These are phyloP conservation scores for Rhododendron williamsianum DNA, from an alignment of 148 eudicot genomes.

Conservation along the genomic window DNA sequence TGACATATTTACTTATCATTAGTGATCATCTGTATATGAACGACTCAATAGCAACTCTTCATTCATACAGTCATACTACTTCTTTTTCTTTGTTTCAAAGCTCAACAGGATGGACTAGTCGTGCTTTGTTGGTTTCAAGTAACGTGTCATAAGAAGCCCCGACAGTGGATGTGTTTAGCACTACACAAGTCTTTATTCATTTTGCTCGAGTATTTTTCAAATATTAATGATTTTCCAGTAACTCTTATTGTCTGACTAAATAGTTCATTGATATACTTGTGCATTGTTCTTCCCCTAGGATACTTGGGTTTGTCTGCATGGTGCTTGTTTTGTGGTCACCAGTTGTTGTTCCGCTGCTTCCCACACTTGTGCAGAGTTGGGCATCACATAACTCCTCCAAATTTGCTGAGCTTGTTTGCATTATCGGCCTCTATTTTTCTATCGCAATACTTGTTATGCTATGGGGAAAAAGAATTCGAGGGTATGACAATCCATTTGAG, in stretches of 20 bases:
- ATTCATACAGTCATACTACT: not conserved
- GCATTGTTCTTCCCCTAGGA: conserved; percentile 34
- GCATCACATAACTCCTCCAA: conserved; percentile 48
- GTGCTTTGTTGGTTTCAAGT: not conserved
- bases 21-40: not conserved
- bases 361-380: conserved; percentile 71
- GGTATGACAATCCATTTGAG: conserved; percentile 69
- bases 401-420: conserved; percentile 64
- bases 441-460: conserved; percentile 51
- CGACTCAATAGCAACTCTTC: not conserved
- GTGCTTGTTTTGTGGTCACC: conserved; percentile 94
- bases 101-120: not conserved
- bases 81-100: not conserved
- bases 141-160: not conserved
- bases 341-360: conserved; percentile 71
- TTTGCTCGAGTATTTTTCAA: not conserved
- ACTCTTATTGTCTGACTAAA: not conserved
- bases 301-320: conserved; percentile 75
- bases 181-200: not conserved
- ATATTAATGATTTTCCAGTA: not conserved
- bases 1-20: not conserved
- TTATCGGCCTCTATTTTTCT: conserved; percentile 75
- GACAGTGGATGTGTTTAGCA: not conserved
- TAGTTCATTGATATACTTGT: conserved; percentile 1
- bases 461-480: conserved; percentile 92